Evolutionary conservation across 148 eudicot genomes (phyloP).

Genomic region (Chenopodium berlandieri): DNA sequence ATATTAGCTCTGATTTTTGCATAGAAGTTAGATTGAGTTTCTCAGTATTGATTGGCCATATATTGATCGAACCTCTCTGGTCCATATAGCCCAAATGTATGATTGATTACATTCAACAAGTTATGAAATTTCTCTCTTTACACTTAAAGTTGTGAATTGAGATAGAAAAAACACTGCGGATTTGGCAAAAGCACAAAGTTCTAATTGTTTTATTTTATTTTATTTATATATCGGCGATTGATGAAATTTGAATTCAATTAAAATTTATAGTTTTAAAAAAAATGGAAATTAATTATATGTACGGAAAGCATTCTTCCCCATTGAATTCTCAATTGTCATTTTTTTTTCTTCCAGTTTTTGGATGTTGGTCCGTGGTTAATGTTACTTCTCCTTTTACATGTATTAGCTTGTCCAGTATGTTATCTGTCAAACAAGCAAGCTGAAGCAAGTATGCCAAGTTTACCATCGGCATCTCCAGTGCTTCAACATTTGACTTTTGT

Average conservation of each 20-base stretch:
- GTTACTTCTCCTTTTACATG: conserved; percentile 14
- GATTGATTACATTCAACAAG: neutral
- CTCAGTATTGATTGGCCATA: neutral
- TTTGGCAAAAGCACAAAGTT: neutral
- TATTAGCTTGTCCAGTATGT: conserved; percentile 90
- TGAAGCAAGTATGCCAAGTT: conserved; percentile 65
- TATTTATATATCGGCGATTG: neutral
- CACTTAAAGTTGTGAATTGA: neutral
- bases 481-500: conserved; percentile 70
- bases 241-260: neutral
- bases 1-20: neutral
- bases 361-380: neutral
- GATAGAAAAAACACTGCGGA: neutral
- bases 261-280: neutral
- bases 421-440: conserved; percentile 85
- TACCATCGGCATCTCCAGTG: conserved; percentile 72
- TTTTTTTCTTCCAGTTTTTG: neutral
- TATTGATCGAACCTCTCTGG: neutral
- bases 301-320: neutral
- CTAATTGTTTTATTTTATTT: neutral
- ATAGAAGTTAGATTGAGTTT: neutral
- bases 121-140: neutral
- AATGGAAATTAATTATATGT: neutral
- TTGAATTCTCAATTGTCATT: neutral
- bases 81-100: neutral